phyloP scores from a whole-genome alignment of 2,329 filamentous ascomycete species.

The Sclerotinia trifoliorum region DNA sequence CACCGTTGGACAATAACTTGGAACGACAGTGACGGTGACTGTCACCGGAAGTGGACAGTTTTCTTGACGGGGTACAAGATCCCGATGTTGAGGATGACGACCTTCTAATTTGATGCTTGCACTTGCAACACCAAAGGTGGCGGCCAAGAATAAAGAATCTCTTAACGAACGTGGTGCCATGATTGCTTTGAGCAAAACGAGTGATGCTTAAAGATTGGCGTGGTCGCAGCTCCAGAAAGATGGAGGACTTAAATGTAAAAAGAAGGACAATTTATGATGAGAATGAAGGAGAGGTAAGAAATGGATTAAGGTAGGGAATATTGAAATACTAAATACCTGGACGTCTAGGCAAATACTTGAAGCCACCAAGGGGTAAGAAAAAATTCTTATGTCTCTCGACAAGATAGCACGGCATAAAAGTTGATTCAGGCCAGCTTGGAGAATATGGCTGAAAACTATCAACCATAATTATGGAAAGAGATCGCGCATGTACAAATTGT shows the following conservation, averaged over 20 bases:
- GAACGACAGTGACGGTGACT: constrained; percentile 11
- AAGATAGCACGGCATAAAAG: background rate
- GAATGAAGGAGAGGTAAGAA: constrained; percentile 5
- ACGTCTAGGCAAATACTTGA: background rate
- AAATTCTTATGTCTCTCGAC: background rate
- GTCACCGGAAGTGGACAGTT: constrained; percentile 8
- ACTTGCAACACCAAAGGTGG: constrained; percentile 20
- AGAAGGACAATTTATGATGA: constrained; percentile 8
- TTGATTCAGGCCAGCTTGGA: constrained; percentile 6
- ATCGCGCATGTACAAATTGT: background rate
- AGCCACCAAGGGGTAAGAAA: background rate
- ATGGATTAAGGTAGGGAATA: constrained; percentile 7
- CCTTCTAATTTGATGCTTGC: constrained; percentile 22
- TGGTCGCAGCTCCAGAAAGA: constrained; percentile 1
- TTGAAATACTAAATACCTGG: constrained; percentile 21
- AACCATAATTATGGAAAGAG: background rate
- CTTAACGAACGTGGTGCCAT: constrained; percentile 22
- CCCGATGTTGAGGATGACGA: background rate
- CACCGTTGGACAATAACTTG: background rate
- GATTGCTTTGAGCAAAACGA: constrained; percentile 19
- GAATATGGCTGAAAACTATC: background rate
- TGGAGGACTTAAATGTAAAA: constrained; percentile 15
- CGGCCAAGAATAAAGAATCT: constrained; percentile 16
- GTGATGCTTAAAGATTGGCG: constrained; percentile 20
- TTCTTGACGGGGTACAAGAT: background rate